Evolutionary conservation across 176 grass and related monocot species (phyloP).

Genomic region (Oryza coarctata): DNA sequence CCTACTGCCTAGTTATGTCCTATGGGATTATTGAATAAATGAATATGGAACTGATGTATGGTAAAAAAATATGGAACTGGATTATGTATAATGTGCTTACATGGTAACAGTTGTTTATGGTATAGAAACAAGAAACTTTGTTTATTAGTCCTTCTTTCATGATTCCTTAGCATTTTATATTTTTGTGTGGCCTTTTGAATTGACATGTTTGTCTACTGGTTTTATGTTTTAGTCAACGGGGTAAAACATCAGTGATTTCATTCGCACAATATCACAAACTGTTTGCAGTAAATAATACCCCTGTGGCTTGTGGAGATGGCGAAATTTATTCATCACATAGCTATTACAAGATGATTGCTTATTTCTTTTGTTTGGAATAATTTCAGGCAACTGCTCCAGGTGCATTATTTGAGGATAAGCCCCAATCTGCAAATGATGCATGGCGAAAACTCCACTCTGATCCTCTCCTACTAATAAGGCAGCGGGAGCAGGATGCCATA

Average conservation of each 20-base stretch:
- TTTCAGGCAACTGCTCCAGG: slow-evolving; percentile 60
- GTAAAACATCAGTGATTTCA: neutral
- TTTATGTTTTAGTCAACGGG: neutral
- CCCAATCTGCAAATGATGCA: slow-evolving; percentile 89
- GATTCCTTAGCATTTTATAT: neutral
- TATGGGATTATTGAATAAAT: too few relatives aligned
- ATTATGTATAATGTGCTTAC: neutral
- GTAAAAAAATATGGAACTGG: too few relatives aligned
- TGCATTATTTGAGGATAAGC: slow-evolving; percentile 93
- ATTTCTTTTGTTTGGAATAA: slow-evolving; percentile 9
- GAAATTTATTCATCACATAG: neutral
- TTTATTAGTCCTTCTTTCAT: neutral
- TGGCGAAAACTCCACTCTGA: slow-evolving; percentile 98
- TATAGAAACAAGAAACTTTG: neutral
- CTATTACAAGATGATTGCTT: neutral
- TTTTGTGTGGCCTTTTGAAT: neutral
- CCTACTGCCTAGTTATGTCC: neutral
- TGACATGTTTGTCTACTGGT: neutral
- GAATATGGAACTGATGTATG: too few relatives aligned
- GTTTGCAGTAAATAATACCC: neutral
- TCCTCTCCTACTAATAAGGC: slow-evolving; percentile 93
- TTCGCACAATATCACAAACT: neutral
- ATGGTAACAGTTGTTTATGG: neutral
- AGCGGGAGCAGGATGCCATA: slow-evolving; percentile 83
- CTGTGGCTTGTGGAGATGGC: neutral